phyloP scores from a whole-genome alignment of 106 monocot species.

The Apostasia shenzhenica region DNA sequence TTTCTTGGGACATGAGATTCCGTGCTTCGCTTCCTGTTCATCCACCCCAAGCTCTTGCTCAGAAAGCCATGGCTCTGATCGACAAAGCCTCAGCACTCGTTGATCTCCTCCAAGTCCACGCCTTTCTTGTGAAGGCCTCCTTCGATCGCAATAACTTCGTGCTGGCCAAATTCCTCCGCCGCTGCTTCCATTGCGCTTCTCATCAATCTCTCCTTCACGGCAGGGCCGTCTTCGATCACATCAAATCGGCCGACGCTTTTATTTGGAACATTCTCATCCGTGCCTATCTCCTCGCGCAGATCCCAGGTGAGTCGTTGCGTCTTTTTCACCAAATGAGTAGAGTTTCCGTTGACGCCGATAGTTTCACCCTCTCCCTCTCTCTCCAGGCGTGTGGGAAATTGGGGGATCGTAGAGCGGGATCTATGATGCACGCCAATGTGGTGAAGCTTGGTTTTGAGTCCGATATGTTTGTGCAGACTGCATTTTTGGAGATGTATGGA shows the following conservation, averaged over 20 bases:
- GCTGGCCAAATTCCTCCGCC: conserved; percentile 3
- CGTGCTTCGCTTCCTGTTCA: no score
- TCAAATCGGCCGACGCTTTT: conserved; percentile 20
- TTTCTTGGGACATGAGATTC: no score
- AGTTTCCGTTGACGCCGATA: conserved; percentile 16
- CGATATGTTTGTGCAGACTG: conserved; percentile 36
- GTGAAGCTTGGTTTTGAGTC: conserved; percentile 23
- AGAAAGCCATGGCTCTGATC: conserved; percentile 1
- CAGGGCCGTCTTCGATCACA: conserved; percentile 29
- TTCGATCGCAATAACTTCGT: conserved; percentile 6
- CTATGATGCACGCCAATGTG: conserved; percentile 22
- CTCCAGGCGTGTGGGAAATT: conserved; percentile 39
- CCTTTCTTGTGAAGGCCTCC: conserved; percentile 6
- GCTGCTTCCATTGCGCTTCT: conserved; percentile 2
- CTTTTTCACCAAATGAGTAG: conserved; percentile 22
- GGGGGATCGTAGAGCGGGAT: background rate
- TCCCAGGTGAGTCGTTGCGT: conserved; percentile 12
- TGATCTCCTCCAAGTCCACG: conserved; percentile 4
- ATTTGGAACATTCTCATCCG: conserved; percentile 33
- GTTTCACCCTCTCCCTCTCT: conserved; percentile 30
- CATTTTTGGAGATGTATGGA: conserved; percentile 43
- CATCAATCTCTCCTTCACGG: background rate
- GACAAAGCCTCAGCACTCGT: background rate
- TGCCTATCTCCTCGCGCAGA: conserved; percentile 10
- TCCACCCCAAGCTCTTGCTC: no score